A percentile compares a stretch with the other conserved stretches of the same genome.
Evolutionary conservation across 2,329 filamentous ascomycete genomes (phyloP).

Genomic region (Huntiella moniliformis): DNA sequence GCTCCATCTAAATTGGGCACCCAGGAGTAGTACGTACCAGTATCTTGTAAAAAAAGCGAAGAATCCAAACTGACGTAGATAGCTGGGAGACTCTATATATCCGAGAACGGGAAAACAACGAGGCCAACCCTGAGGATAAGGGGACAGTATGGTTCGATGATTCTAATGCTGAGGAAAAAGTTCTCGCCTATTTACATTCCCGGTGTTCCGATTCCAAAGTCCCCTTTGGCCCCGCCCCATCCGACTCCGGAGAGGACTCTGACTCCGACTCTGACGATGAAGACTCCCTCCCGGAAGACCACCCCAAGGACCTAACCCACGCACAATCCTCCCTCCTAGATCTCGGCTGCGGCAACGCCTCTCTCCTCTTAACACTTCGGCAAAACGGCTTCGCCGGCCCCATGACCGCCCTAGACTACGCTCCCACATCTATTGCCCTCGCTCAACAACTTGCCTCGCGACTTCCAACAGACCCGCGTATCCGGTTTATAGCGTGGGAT

Average conservation of each 20-base stretch:
- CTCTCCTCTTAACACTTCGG: slow-evolving; percentile 62
- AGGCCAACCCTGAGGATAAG: slow-evolving; percentile 53
- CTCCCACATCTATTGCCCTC: slow-evolving; percentile 51
- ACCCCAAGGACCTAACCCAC: slow-evolving; percentile 19
- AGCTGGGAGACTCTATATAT: slow-evolving; percentile 65
- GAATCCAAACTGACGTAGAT: slow-evolving; percentile 1
- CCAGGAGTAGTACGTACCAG: slow-evolving; percentile 59
- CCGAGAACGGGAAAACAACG: slow-evolving; percentile 52
- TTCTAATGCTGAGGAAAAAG: slow-evolving; percentile 66
- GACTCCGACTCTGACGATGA: slow-evolving; percentile 12
- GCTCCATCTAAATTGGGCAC: slow-evolving; percentile 67
- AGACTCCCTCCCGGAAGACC: slow-evolving; percentile 11
- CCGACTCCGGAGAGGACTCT: slow-evolving; percentile 14
- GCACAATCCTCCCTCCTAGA: slow-evolving; percentile 44
- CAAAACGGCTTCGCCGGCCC: slow-evolving; percentile 43
- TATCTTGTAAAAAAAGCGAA: background rate
- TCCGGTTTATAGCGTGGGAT: slow-evolving; percentile 41
- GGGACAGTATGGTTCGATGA: slow-evolving; percentile 96
- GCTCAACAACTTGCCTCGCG: slow-evolving; percentile 41
- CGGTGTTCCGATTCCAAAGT: slow-evolving; percentile 14
- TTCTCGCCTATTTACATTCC: slow-evolving; percentile 46
- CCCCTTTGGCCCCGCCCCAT: slow-evolving; percentile 8
- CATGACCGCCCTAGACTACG: slow-evolving; percentile 83
- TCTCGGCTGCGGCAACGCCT: slow-evolving; percentile 85
- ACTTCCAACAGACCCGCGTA: slow-evolving; percentile 8